Base-by-base conservation (phyloP, 179 eudicot genomes). In the Sideroxylon spinosum region DNA sequence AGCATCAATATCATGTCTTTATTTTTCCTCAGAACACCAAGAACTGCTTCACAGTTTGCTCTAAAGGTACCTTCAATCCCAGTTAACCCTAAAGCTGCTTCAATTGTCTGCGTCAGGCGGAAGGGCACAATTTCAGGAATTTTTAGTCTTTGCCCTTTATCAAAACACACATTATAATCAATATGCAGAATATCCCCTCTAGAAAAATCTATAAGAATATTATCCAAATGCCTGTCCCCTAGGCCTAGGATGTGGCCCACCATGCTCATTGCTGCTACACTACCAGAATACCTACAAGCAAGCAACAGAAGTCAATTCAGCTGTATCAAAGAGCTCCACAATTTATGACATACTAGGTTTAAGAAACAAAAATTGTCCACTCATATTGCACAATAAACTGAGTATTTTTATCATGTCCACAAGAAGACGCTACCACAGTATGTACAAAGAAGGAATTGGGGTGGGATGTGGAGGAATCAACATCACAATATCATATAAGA, bases 101-200 rank as follows among this genome's bases (percentile, higher is more conserved):
- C 99, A 84, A 97, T 90, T 76, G 90, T 91, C 85, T 92, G 99
- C 46, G 98, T 97, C 75, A 97, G 91, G 75, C 99, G 99, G 83
- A 97, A 97, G 73, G 99, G 99, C 71, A 97, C 99, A 75, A 97
- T 94, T 88, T 97, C 99, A 29, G 99, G 98, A 79, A 97, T 91
- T 86, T 97, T 97, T 75, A 97, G 78, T 73, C 99, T 86, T 78
- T 92, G 88, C 62, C 99, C 99, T 86, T 97, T 97, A 85, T 97
- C 99, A 87, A 97, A 97, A 88, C 97, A 94, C 81, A 97, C 99
- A 80, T 97, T 97, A 84, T 97, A 97, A 86, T 97, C 99, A 66
- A 97, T 97, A 85, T 97, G 99, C 68, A 97, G 82, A 79, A 97
- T 88, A 84, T 94, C 99, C 78, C 99, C 99, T 81, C 83, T 88